phyloP scores from a whole-genome alignment of 495 filamentous ascomycete species.

The Aspergillus bertholletiae region DNA sequence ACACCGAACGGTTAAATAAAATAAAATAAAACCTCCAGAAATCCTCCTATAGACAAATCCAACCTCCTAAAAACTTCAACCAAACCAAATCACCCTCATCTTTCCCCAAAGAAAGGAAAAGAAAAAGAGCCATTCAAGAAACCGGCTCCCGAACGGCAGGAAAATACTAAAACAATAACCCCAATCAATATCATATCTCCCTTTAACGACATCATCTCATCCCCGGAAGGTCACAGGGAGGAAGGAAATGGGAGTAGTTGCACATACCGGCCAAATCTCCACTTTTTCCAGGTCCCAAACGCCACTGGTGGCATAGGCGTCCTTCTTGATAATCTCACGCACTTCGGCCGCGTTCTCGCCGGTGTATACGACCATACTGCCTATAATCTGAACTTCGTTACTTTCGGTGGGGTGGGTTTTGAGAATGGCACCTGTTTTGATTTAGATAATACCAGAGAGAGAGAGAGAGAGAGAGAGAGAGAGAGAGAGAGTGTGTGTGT shows the following conservation, averaged over 20 bases:
- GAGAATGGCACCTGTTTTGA: constrained; percentile 56
- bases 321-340: constrained; percentile 56
- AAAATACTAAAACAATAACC: neutral
- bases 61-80: too few species aligned
- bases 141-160: neutral
- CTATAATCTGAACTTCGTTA: constrained; percentile 56
- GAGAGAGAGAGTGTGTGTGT: too few species aligned
- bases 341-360: constrained; percentile 66
- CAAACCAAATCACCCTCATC: too few species aligned
- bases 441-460: neutral
- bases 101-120: too few species aligned
- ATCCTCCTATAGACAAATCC: too few species aligned
- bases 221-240: too few species aligned
- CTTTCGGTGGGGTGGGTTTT: constrained; percentile 52
- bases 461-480: too few species aligned
- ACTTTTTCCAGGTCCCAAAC: constrained; percentile 83
- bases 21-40: too few species aligned
- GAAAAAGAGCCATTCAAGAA: too few species aligned
- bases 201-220: neutral
- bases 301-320: constrained; percentile 61
- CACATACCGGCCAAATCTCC: constrained; percentile 34
- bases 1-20: too few species aligned
- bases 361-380: constrained; percentile 58
- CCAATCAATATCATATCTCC: neutral
- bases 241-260: neutral